These are phyloP conservation scores for Physaria fendleri DNA, from an alignment of 345 rosid genomes.

Conservation along the genomic window DNA sequence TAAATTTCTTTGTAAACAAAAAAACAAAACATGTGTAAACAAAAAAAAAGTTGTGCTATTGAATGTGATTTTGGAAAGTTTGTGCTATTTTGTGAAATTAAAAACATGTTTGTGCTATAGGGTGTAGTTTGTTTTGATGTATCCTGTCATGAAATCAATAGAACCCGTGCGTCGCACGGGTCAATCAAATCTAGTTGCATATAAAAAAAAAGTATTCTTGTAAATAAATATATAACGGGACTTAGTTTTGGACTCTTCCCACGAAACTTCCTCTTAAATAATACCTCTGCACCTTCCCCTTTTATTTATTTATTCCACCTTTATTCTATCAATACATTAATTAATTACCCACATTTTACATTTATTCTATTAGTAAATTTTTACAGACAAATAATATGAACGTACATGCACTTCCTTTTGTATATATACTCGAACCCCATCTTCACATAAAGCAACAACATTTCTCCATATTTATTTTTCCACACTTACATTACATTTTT, in stretches of 20 bases:
- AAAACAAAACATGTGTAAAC: too few relatives aligned
- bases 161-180: too few relatives aligned
- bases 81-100: too few relatives aligned
- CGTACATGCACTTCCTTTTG: slow-evolving; percentile 22
- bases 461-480: neutral
- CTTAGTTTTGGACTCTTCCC: slow-evolving; percentile 30
- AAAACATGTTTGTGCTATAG: too few relatives aligned
- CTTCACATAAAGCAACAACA: slow-evolving; percentile 7
- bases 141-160: too few relatives aligned
- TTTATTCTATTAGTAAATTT: neutral
- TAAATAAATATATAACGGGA: too few relatives aligned
- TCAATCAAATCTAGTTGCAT: too few relatives aligned
- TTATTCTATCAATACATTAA: neutral
- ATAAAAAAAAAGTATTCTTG: neutral
- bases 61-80: too few relatives aligned
- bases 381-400: slow-evolving; percentile 1
- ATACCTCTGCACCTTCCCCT: neutral
- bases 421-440: slow-evolving; percentile 16
- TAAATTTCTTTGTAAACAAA: too few relatives aligned
- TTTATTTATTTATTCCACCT: neutral
- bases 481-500: too few relatives aligned
- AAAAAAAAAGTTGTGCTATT: too few relatives aligned
- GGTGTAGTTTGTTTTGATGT: too few relatives aligned
- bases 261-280: slow-evolving; percentile 33
- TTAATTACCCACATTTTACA: slow-evolving; percentile 24